Base-by-base conservation (phyloP, 2,329 filamentous ascomycete species). In the Neoarthrinium moseri region DNA sequence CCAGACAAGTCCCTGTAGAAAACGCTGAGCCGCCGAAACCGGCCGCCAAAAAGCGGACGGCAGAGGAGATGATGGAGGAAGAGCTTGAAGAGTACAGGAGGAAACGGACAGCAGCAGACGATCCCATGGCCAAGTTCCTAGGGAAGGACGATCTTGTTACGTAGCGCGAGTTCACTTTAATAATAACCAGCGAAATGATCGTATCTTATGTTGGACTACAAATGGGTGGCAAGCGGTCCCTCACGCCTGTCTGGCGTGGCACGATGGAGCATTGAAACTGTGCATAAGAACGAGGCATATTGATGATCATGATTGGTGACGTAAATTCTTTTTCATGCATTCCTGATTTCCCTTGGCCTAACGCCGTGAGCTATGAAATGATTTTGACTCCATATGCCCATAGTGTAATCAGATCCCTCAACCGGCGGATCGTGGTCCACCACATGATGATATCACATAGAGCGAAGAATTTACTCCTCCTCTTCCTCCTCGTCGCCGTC, bases 61-160 rank as follows among this genome's bases (percentile, higher is more conserved):
- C 89, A 23, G 83, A 88, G 45, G 88, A 95, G 61, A 84, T 95
- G 77, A 82, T 86, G 57, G 89, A 95, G 60, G 87, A 87, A 46
- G 90, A 96, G 54, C 79, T 96, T 71, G 91, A 96, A 47, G 83
- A 86, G 49, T 96, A 95, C 64, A 81, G 90, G 56, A 80, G 82
- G 55, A 91, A 90, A 63, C 77, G 85, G 52, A 80, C 82, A 42
- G 83, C 81, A 22, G 83, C 84, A 1, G 80, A 89, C 52, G 91
- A 96, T 69, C 91, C 91, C 0, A 96, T 96, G 91, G 88, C 89
- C 2, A 84, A 82, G 5, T 81, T 89, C 56, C 65, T 95, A 36
- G 87, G 87, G 20, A 87, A 83, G 62, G 87, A 91, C 60, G 82
- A 88, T 56, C 63, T 87, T 52, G 63, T 81, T 52, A 29, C 52